A percentile compares a stretch with the other conserved stretches of the same genome.
phyloP scores from a whole-genome alignment of 2,329 filamentous ascomycete species.

The Curvularia spicifera region DNA sequence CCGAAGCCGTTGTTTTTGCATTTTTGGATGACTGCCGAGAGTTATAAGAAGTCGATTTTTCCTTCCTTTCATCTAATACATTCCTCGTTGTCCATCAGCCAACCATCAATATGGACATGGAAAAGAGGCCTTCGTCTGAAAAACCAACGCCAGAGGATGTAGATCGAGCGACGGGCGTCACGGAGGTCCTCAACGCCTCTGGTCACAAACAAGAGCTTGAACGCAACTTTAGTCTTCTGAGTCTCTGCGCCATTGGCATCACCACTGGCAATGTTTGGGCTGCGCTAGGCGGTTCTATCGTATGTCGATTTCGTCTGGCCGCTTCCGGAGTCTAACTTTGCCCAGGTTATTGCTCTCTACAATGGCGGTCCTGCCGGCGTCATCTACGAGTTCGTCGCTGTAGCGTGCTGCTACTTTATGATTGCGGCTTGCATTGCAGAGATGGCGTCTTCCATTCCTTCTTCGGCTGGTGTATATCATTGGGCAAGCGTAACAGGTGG shows the following conservation, averaged over 20 bases:
- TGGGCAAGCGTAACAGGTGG: constrained; percentile 61
- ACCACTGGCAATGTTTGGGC: constrained; percentile 54
- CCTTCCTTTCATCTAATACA: background rate
- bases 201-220: constrained; percentile 61
- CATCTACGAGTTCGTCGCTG: constrained; percentile 57
- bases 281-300: constrained; percentile 57
- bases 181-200: constrained; percentile 56
- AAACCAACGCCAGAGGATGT: constrained; percentile 20
- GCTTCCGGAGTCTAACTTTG: background rate
- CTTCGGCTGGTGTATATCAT: constrained; percentile 57
- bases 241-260: constrained; percentile 56
- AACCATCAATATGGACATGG: constrained; percentile 7
- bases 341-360: constrained; percentile 49
- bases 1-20: background rate
- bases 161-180: constrained; percentile 31
- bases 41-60: background rate
- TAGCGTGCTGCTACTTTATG: constrained; percentile 59
- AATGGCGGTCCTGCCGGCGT: constrained; percentile 57
- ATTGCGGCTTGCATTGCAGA: constrained; percentile 60
- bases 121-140: constrained; percentile 20
- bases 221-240: constrained; percentile 57
- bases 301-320: constrained; percentile 32
- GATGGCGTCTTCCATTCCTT: constrained; percentile 55
- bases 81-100: background rate
- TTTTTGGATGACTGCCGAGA: background rate